Percentiles rank a stretch among this genome's conserved stretches.
Evolutionary conservation across 2,329 filamentous ascomycete species (phyloP).

Genomic region (Blastomyces percursus): DNA sequence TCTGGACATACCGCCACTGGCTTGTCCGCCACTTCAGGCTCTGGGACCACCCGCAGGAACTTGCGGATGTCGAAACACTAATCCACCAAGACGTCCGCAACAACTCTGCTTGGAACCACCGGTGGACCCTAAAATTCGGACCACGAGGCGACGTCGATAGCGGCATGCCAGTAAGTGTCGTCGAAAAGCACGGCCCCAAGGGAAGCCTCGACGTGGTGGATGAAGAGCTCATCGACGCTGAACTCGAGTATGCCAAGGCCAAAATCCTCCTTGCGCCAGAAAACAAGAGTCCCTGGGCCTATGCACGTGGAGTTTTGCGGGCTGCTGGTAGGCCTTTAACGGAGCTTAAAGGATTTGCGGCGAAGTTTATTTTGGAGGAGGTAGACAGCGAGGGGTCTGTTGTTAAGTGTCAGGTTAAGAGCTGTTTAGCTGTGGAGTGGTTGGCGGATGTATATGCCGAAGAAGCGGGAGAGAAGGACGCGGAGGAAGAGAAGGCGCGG

Average conservation of each 20-base stretch:
- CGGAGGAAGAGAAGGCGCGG: conserved; percentile 30
- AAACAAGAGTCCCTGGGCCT: conserved; percentile 93
- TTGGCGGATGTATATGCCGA: conserved; percentile 37
- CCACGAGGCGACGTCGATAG: conserved; percentile 36
- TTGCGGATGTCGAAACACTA: conserved; percentile 59
- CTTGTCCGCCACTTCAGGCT: conserved; percentile 54
- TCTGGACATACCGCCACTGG: conserved; percentile 90
- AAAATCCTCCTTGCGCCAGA: conserved; percentile 73
- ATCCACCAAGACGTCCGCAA: conserved; percentile 77
- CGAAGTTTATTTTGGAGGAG: conserved; percentile 42
- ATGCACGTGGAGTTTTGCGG: conserved; percentile 63
- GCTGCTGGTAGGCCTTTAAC: conserved; percentile 47
- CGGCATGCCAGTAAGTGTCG: conserved; percentile 23
- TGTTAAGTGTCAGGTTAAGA: conserved; percentile 40
- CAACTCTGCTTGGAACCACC: conserved; percentile 96
- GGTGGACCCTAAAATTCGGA: conserved; percentile 84
- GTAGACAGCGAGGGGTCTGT: conserved; percentile 26
- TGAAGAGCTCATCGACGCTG: conserved; percentile 55
- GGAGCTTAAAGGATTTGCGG: conserved; percentile 44
- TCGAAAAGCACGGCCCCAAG: conserved; percentile 17
- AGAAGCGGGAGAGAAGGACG: conserved; percentile 32
- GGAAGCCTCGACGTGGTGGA: conserved; percentile 41
- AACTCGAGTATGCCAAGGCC: conserved; percentile 61
- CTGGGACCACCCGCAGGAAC: conserved; percentile 49
- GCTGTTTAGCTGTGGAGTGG: conserved; percentile 48